Percentiles rank a stretch among this genome's conserved stretches.
These are phyloP conservation scores for Pseudocohnilembus persalinus DNA, from an alignment of 169 alveolate genomes.

Conservation along the genomic window DNA sequence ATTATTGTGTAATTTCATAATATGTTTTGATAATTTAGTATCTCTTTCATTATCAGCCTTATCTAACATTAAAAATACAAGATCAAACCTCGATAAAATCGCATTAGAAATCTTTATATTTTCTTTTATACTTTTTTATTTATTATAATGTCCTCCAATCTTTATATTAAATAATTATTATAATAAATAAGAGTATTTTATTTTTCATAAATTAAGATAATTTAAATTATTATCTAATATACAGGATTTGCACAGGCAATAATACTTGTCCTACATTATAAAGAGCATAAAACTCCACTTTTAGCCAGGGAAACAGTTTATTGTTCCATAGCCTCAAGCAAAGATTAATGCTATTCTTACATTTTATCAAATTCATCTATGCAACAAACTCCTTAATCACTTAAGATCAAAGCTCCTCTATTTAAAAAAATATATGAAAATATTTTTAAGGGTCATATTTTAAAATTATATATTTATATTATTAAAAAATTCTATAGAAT, in stretches of 20 bases:
- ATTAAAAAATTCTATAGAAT: too few species aligned
- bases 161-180: neutral
- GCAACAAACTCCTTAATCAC: constrained; percentile 78
- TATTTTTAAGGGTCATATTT: too few species aligned
- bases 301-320: constrained; percentile 69
- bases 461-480: too few species aligned
- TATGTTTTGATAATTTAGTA: constrained; percentile 36
- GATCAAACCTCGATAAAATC: constrained; percentile 73
- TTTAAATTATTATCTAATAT: constrained; percentile 37
- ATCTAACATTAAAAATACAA: constrained; percentile 62
- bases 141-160: constrained; percentile 31
- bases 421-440: too few species aligned
- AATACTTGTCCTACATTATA: constrained; percentile 71
- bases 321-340: constrained; percentile 78
- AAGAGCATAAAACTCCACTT: constrained; percentile 68
- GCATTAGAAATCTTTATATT: constrained; percentile 71
- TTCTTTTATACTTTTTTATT: constrained; percentile 47
- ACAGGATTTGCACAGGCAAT: constrained; percentile 83
- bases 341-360: constrained; percentile 57
- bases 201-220: too few species aligned
- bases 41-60: constrained; percentile 52
- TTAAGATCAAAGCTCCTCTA: constrained; percentile 66
- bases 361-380: constrained; percentile 79
- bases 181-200: constrained; percentile 48
- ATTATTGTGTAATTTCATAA: constrained; percentile 52